Percentiles rank a stretch among this genome's conserved stretches.
These are phyloP conservation scores for Boletales sp. DNA, from an alignment of 768 basidiomycete genomes.

Conservation along the genomic window DNA sequence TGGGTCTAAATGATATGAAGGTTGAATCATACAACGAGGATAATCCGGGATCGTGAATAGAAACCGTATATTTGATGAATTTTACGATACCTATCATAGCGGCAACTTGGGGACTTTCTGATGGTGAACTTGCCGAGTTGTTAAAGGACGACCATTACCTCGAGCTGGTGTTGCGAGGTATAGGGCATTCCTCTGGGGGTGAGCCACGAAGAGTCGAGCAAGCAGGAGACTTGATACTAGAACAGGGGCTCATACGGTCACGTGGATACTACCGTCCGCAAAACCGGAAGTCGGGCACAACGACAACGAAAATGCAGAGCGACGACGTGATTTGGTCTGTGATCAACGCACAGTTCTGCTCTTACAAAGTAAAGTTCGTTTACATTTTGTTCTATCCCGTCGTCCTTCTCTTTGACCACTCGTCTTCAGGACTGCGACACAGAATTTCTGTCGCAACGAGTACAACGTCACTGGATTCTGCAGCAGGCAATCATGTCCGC, in stretches of 20 bases:
- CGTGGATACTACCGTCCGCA: conserved; percentile 1
- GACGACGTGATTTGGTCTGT: conserved; percentile 99
- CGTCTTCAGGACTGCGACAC: conserved; percentile 72
- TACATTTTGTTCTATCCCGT: not conserved
- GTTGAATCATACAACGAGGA: conserved; percentile 47
- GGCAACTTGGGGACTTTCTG: too few species aligned
- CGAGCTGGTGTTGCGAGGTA: too few species aligned
- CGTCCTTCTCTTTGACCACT: conserved; percentile 7
- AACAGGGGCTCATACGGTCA: not conserved
- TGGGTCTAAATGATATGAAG: conserved; percentile 88
- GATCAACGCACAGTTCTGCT: conserved; percentile 93
- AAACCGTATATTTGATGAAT: not conserved
- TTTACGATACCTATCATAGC: too few species aligned
- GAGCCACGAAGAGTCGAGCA: too few species aligned
- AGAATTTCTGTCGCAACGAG: conserved; percentile 98
- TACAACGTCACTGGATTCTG: conserved; percentile 98
- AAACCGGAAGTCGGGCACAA: not conserved
- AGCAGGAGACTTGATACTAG: too few species aligned
- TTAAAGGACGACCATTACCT: too few species aligned
- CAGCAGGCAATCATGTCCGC: conserved; percentile 89
- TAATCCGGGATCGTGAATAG: conserved; percentile 5
- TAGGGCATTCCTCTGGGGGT: too few species aligned
- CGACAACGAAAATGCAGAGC: conserved; percentile 59
- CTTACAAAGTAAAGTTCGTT: conserved; percentile 98
- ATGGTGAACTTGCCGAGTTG: too few species aligned